These are phyloP conservation scores for Scheffersomyces lignosus DNA, from an alignment of 805 yeast genomes.

Conservation along the genomic window DNA sequence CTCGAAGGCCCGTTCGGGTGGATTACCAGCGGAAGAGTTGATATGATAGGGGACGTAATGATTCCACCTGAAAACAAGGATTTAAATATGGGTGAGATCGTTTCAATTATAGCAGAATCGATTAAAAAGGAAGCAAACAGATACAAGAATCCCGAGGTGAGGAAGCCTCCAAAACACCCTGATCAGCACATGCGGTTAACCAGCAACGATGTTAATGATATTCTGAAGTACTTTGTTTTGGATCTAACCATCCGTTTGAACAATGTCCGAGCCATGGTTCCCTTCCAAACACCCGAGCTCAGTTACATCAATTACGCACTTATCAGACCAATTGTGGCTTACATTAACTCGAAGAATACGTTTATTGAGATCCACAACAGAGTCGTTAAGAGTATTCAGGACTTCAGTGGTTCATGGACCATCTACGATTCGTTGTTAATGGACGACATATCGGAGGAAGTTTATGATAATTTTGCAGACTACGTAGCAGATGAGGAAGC, in stretches of 20 bases:
- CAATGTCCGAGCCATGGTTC: slow-evolving; percentile 86
- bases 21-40: slow-evolving; percentile 91
- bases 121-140: slow-evolving; percentile 51
- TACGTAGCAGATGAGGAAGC: slow-evolving; percentile 88
- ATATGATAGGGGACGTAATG: slow-evolving; percentile 87
- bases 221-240: slow-evolving; percentile 63
- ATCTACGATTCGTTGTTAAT: slow-evolving; percentile 84
- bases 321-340: slow-evolving; percentile 92
- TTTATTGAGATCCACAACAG: slow-evolving; percentile 85
- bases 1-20: slow-evolving; percentile 95
- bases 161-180: slow-evolving; percentile 21
- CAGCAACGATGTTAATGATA: slow-evolving; percentile 29
- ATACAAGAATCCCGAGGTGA: slow-evolving; percentile 33
- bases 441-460: slow-evolving; percentile 88
- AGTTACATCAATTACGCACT: slow-evolving; percentile 91
- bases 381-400: slow-evolving; percentile 72
- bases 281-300: slow-evolving; percentile 81
- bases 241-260: slow-evolving; percentile 78
- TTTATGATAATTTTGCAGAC: slow-evolving; percentile 85
- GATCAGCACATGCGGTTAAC: slow-evolving; percentile 31
- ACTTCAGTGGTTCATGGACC: slow-evolving; percentile 97
- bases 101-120: slow-evolving; percentile 47
- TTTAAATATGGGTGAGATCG: slow-evolving; percentile 47
- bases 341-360: slow-evolving; percentile 86
- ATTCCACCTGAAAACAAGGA: slow-evolving; percentile 67